Base-by-base conservation (phyloP, 495 filamentous ascomycete genomes). In the Clavariopsis aquatica region DNA sequence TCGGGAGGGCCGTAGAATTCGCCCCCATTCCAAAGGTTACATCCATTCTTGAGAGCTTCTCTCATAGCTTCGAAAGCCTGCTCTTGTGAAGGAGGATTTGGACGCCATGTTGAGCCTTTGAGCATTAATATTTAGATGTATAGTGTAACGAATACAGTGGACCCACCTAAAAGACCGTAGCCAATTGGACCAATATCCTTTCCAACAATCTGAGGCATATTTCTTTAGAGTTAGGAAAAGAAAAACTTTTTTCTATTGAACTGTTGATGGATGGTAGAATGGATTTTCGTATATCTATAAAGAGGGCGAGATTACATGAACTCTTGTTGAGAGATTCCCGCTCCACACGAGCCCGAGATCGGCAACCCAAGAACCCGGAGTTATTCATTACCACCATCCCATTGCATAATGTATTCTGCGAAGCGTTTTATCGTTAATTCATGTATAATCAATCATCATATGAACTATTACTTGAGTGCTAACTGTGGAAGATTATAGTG, bases 1-100 rank as follows among this genome's bases (percentile, higher is more conserved):
- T 61, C 59, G 0, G 66, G 70, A 1, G 67, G 53, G 23, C 78
- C 78, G 58, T 81, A 81, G 46, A 66, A 64, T 59, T 74, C 63
- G 22, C 57, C 69, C 19, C 63, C 60, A 41, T 76, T 73, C 74
- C 74, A 76, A 47, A 74, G 57, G 36, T 72, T 73, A 19, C 72
- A 71, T 9, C 75, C 75, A 15, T 31, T 26, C 7, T 64, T 62
- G 12, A 77, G 68, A 1, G 75, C 73, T 34, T 60, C 61, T 45
- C 64, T 10, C 51, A 64, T 57, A 3, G 58, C 41, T 12, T 46
- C 58, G 20, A 62, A 19, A 12, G 58, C 46, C 19, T 59, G 56
- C 26, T 59, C 53, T 23, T 31, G 31, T 9, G 36, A 19, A 15
- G 29, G 29, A 24, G 53, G 53, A 12, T 23, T 43, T n/a, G 17